phyloP scores from a whole-genome alignment of 257 asterid genomes.

The Solanum etuberosum region DNA sequence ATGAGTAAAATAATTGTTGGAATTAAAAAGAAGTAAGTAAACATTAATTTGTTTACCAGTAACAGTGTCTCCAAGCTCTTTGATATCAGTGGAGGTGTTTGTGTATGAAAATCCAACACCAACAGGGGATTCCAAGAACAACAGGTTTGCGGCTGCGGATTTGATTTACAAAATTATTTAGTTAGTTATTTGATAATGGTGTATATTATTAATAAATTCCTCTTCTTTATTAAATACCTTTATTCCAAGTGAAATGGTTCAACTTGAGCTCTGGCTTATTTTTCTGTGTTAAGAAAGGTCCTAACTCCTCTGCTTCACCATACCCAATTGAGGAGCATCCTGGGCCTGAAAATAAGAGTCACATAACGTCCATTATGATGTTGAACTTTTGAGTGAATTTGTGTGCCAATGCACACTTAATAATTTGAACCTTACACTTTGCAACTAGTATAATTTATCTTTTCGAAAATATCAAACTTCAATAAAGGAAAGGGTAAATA shows the following conservation, averaged over 20 bases:
- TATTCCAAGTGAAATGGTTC: slow-evolving; percentile 67
- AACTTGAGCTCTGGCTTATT: slow-evolving; percentile 62
- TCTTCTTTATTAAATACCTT: slow-evolving; percentile 30
- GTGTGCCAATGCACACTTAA: no score
- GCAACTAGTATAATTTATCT: background rate
- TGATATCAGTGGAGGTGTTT: slow-evolving; percentile 56
- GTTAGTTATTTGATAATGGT: background rate
- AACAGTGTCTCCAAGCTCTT: slow-evolving; percentile 45
- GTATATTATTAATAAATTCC: background rate
- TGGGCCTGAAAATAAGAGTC: slow-evolving; percentile 42
- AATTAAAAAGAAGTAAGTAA: background rate
- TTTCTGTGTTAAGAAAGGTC: slow-evolving; percentile 67
- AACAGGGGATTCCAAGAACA: slow-evolving; percentile 74
- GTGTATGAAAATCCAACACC: slow-evolving; percentile 95
- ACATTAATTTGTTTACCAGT: slow-evolving; percentile 34
- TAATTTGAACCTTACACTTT: no score
- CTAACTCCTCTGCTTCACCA: slow-evolving; percentile 78
- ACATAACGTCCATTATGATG: background rate
- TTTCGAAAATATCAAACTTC: background rate
- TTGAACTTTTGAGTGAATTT: no score
- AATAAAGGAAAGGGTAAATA: background rate
- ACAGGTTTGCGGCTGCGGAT: slow-evolving; percentile 55
- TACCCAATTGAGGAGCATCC: slow-evolving; percentile 90
- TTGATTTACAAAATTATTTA: background rate
- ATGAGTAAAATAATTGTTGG: background rate